Base-by-base conservation (phyloP, 805 yeast genomes). In the Millerozyma acaciae region DNA sequence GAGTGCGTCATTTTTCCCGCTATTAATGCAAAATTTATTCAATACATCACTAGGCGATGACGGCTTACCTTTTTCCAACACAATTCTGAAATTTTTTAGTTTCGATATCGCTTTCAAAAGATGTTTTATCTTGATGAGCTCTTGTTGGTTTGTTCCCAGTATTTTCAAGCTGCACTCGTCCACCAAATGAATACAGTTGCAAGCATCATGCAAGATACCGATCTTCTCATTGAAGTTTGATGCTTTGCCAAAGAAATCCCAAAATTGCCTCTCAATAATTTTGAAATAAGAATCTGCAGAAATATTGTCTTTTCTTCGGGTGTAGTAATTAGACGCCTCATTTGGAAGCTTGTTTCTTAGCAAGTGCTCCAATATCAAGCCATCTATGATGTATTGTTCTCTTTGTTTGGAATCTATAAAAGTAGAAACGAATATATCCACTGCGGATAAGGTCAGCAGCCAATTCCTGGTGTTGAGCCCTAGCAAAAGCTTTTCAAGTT, bases 11-110 rank as follows among this genome's bases (percentile, higher is more conserved):
- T 3, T 19, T 10, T 20, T 17, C 14, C n/a, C 21, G 8, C 22
- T 30, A 4, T 39, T 12, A 8, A 49, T 42, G 4, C 51, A 47
- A 33, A 44, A 51, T 23, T 53, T 49, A 7, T 50, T 52, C 8
- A 69, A 25, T 2, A 73, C 40, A 28, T 62, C 60, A 2, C 44
- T 35, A 3, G 78, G 76, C 25, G 62, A 58, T 14, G 63, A 55
- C 1, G 67, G 60, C n/a, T 46, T 39, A 6, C 56, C 60, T 34
- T 51, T 50, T 3, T 60, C 57, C 26, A 62, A 30, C 6, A 43
- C 42, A 20, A 66, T 44, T 32, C 47, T 59, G 44, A 65, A 66
- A 37, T 61, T 62, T 35, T 63, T 63, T 34, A 65, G 43, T 20
- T 51, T 51, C 13, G 47, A 38, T 12, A 66, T 44, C 0, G 65